Conservation (phyloP, 768 basidiomycete genomes). For the Macrolepiota albuminosa region DNA sequence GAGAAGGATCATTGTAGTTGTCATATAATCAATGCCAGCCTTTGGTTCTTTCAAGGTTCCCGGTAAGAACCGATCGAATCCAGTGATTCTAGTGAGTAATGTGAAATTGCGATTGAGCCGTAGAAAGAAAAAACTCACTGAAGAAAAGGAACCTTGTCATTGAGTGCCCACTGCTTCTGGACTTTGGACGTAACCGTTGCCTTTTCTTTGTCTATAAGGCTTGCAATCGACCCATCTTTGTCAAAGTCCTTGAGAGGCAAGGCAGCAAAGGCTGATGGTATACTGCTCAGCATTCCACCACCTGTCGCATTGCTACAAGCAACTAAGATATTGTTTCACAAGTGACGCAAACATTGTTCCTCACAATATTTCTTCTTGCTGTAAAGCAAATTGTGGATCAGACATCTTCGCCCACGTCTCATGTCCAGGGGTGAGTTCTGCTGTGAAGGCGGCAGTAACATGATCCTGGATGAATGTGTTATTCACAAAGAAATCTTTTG, state of each 20-base stretch:
- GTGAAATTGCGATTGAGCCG: background rate
- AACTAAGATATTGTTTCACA: background rate
- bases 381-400: background rate
- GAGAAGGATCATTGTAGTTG: conserved; percentile 20
- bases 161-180: background rate
- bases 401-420: background rate
- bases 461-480: background rate
- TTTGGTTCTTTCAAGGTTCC: conserved; percentile 6
- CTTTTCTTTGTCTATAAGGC: background rate
- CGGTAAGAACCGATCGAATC: background rate
- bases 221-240: background rate
- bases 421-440: background rate
- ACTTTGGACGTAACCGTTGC: background rate
- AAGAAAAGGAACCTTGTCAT: conserved; percentile 1
- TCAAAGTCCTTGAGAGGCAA: background rate
- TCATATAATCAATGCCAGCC: conserved; percentile 17
- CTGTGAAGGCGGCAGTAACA: background rate
- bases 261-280: background rate
- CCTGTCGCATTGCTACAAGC: background rate
- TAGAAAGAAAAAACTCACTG: background rate
- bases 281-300: background rate
- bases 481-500: background rate
- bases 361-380: background rate
- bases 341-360: background rate
- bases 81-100: background rate